These are phyloP conservation scores for Acrocalymma vagum DNA, from an alignment of 2,329 filamentous ascomycete species.

Conservation along the genomic window DNA sequence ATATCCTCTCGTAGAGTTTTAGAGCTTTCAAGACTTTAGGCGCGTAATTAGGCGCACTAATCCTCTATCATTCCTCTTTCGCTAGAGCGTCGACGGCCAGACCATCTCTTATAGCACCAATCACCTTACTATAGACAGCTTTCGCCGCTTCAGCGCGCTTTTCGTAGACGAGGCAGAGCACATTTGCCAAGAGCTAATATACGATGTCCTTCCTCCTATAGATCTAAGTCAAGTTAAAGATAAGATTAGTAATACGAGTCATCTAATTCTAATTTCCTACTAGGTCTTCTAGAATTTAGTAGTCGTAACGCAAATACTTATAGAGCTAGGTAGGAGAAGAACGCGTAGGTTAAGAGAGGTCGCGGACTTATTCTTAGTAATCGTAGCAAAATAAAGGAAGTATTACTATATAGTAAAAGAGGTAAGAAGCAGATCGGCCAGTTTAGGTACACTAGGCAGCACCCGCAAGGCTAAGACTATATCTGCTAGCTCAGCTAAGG, in stretches of 20 bases:
- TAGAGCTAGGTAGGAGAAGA: too few species aligned
- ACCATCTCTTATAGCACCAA: conserved; percentile 3
- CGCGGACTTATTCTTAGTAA: too few species aligned
- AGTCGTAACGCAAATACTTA: too few species aligned
- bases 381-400: too few species aligned
- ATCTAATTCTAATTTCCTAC: too few species aligned
- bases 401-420: too few species aligned
- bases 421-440: too few species aligned
- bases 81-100: conserved; percentile 1
- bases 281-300: too few species aligned
- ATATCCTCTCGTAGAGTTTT: conserved; percentile 3
- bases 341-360: too few species aligned
- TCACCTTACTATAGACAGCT: conserved; percentile 2
- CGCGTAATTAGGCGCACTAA: conserved; percentile 1
- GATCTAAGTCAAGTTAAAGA: conserved; percentile 5
- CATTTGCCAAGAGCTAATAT: conserved; percentile 4
- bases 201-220: not conserved
- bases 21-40: conserved; percentile 4
- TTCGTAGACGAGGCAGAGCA: conserved; percentile 2
- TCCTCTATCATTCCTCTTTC: conserved; percentile 2
- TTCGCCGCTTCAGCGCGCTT: conserved; percentile 1
- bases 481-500: too few species aligned
- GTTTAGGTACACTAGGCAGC: too few species aligned
- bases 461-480: too few species aligned
- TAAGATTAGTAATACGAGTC: conserved; percentile 2